phyloP scores from a whole-genome alignment of 1,284 basidiomycete species.

The Rhodotorula glutinis region DNA sequence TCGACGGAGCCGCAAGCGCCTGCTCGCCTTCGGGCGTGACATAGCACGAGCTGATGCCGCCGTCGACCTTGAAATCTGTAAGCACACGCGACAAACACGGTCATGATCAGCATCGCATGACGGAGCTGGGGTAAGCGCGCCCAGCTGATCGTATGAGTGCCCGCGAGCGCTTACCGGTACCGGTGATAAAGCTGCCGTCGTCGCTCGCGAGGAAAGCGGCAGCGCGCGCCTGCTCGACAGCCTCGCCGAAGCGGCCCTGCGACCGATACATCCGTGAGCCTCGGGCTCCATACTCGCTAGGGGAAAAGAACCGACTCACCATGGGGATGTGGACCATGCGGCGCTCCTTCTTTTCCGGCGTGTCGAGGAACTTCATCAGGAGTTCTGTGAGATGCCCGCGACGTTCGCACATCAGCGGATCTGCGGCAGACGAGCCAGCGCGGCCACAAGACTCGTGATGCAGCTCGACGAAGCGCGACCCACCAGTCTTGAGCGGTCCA shows the following conservation, averaged over 20 bases:
- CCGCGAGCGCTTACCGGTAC: slow-evolving; percentile 24
- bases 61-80: slow-evolving; percentile 83
- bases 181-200: slow-evolving; percentile 56
- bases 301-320: no score
- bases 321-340: slow-evolving; percentile 54
- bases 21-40: slow-evolving; percentile 52
- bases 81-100: no score
- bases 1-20: slow-evolving; percentile 27
- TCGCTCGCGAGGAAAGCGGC: slow-evolving; percentile 55
- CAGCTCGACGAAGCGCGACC: slow-evolving; percentile 29
- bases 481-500: slow-evolving; percentile 50
- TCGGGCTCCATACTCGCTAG: no score
- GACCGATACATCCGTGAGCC: no score
- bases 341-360: slow-evolving; percentile 89
- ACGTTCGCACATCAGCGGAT: slow-evolving; percentile 69
- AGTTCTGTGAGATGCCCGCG: slow-evolving; percentile 72
- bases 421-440: no score
- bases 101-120: no score
- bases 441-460: no score
- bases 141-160: no score
- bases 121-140: no score
- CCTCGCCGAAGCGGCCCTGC: slow-evolving; percentile 88
- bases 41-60: slow-evolving; percentile 82
- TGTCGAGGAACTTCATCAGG: slow-evolving; percentile 96
- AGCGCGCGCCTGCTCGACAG: slow-evolving; percentile 85